phyloP scores from a whole-genome alignment of 1,284 basidiomycete species.

The Cryptococcus sp. region DNA sequence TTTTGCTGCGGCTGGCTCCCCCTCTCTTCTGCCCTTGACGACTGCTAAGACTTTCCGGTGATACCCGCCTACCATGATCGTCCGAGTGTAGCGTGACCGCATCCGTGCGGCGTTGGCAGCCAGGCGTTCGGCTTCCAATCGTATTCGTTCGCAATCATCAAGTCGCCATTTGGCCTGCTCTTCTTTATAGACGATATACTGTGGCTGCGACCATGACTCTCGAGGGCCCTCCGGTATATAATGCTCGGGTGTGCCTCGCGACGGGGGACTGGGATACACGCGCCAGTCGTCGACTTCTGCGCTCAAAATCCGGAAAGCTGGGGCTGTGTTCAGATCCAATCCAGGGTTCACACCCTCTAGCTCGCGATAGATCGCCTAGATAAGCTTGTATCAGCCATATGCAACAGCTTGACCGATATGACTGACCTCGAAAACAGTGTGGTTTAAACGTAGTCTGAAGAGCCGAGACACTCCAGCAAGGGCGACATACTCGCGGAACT shows the following conservation, averaged over 20 bases:
- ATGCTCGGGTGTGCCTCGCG: constrained; percentile 2
- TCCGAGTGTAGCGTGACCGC: not conserved
- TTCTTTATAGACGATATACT: constrained; percentile 29
- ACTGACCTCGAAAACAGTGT: constrained; percentile 29
- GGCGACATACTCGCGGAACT: constrained; percentile 37
- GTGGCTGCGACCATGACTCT: constrained; percentile 21
- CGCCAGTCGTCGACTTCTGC: constrained; percentile 15
- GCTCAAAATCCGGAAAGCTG: constrained; percentile 15
- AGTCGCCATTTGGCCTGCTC: constrained; percentile 7
- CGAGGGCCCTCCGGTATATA: constrained; percentile 25
- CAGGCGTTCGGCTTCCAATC: not conserved
- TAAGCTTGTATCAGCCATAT: not conserved
- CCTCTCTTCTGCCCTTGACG: constrained; percentile 18
- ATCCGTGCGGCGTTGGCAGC: too few species aligned
- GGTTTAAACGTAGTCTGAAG: constrained; percentile 25
- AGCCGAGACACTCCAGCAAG: constrained; percentile 30
- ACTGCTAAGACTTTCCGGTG: constrained; percentile 14
- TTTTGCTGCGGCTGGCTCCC: constrained; percentile 16
- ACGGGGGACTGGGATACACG: not conserved
- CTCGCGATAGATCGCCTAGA: too few species aligned
- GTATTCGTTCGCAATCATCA: not conserved
- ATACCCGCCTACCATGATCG: constrained; percentile 1
- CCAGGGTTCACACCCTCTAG: too few species aligned
- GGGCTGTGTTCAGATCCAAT: not conserved
- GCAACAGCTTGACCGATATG: not conserved